Evolutionary conservation across 202 grass and related monocot species (phyloP).

Genomic region (Hordeum pubiflorum): DNA sequence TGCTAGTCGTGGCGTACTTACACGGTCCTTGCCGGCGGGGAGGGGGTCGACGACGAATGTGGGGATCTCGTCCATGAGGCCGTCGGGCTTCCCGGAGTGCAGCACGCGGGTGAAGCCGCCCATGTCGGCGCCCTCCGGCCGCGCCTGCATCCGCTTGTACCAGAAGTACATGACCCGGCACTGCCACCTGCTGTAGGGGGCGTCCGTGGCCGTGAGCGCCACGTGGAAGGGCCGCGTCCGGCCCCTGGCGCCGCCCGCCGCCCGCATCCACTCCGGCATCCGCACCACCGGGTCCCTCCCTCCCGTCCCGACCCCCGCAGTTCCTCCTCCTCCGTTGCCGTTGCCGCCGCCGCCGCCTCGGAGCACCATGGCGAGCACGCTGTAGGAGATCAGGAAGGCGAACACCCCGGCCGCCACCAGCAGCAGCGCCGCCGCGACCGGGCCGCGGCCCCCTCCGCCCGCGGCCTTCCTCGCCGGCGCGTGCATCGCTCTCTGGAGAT

Average conservation of each 20-base stretch:
- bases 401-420: slow-evolving; percentile 38
- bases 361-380: slow-evolving; percentile 26
- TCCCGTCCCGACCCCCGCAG: background rate
- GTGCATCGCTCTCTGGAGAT: slow-evolving; percentile 25
- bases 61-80: slow-evolving; percentile 89
- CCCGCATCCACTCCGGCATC: slow-evolving; percentile 54
- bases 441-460: background rate
- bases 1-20: slow-evolving; percentile 36
- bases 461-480: slow-evolving; percentile 27
- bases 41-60: slow-evolving; percentile 86
- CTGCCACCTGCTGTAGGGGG: slow-evolving; percentile 78
- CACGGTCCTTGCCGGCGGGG: slow-evolving; percentile 68
- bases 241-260: background rate
- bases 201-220: slow-evolving; percentile 61
- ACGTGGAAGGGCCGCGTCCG: slow-evolving; percentile 61
- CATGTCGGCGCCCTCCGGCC: slow-evolving; percentile 67
- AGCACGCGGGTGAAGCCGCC: slow-evolving; percentile 91
- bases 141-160: slow-evolving; percentile 63
- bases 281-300: slow-evolving; percentile 53
- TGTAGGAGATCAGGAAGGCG: slow-evolving; percentile 50
- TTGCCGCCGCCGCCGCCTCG: background rate
- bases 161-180: slow-evolving; percentile 89
- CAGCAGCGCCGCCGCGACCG: slow-evolving; percentile 2
- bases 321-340: background rate
- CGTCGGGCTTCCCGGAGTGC: slow-evolving; percentile 78